These are phyloP conservation scores for Exophiala aquamarina DNA, from an alignment of 2,329 filamentous ascomycete species.

Conservation along the genomic window DNA sequence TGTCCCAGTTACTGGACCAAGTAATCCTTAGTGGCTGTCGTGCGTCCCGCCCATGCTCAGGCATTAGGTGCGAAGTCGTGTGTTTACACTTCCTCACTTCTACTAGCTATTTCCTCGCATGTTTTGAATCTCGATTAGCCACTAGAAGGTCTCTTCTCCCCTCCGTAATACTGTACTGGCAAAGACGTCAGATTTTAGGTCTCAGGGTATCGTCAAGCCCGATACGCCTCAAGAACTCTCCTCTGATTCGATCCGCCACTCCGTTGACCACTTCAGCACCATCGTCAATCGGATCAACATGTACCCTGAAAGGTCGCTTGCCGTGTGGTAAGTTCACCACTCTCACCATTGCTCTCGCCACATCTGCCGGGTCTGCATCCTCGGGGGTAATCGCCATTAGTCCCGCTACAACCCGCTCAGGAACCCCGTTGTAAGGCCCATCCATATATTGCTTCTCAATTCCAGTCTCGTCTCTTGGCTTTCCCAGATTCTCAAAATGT, in stretches of 20 bases:
- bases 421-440: conserved; percentile 3
- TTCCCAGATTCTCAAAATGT: conserved; percentile 14
- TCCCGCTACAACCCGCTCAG: neutral
- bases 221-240: too few relatives aligned
- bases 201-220: too few relatives aligned
- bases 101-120: too few relatives aligned
- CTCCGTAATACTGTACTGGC: too few relatives aligned
- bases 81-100: too few relatives aligned
- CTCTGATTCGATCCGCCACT: conserved; percentile 10
- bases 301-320: conserved; percentile 8
- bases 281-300: conserved; percentile 7
- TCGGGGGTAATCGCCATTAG: neutral
- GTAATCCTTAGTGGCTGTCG: too few relatives aligned
- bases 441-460: conserved; percentile 10
- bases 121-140: too few relatives aligned
- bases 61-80: too few relatives aligned
- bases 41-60: too few relatives aligned
- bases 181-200: too few relatives aligned
- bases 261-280: conserved; percentile 5
- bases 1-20: too few relatives aligned
- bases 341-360: conserved; percentile 10
- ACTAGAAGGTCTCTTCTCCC: too few relatives aligned
- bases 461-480: conserved; percentile 2
- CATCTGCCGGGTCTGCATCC: conserved; percentile 7
- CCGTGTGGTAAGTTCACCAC: conserved; percentile 8